Percentiles rank a stretch among this genome's conserved stretches.
phyloP scores from a whole-genome alignment of 2,329 filamentous ascomycete genomes.

The Colletotrichum sojae region DNA sequence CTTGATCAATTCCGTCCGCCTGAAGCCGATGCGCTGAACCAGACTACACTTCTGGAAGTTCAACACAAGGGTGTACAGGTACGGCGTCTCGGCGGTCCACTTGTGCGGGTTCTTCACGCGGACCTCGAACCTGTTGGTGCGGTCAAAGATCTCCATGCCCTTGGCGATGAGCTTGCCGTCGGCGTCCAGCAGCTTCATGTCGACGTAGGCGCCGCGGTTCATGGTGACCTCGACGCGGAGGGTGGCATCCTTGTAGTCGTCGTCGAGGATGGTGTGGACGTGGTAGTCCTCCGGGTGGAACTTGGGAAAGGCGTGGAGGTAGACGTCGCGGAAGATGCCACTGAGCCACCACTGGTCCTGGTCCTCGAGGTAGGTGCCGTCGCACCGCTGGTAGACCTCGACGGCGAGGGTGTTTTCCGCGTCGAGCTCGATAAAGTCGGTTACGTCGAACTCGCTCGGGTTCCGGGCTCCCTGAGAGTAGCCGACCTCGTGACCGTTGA shows the following conservation, averaged over 20 bases:
- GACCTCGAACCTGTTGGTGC: slow-evolving; percentile 59
- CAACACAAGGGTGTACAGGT: slow-evolving; percentile 68
- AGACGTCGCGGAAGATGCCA: slow-evolving; percentile 79
- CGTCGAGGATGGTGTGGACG: slow-evolving; percentile 69
- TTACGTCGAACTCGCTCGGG: slow-evolving; percentile 81
- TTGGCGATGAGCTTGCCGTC: slow-evolving; percentile 48
- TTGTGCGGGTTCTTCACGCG: slow-evolving; percentile 67
- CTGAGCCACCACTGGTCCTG: slow-evolving; percentile 80
- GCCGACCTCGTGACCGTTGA: slow-evolving; percentile 77
- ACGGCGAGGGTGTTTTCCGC: slow-evolving; percentile 72
- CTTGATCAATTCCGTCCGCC: slow-evolving; percentile 71
- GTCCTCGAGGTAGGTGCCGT: slow-evolving; percentile 81
- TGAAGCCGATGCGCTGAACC: slow-evolving; percentile 74
- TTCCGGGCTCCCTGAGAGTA: slow-evolving; percentile 82
- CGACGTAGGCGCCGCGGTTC: slow-evolving; percentile 50
- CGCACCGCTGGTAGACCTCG: slow-evolving; percentile 79
- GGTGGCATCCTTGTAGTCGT: slow-evolving; percentile 66
- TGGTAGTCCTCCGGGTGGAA: slow-evolving; percentile 69
- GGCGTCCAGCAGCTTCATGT: slow-evolving; percentile 54
- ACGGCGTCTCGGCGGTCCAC: slow-evolving; percentile 79
- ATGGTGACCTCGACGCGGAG: slow-evolving; percentile 63
- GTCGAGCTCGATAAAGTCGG: slow-evolving; percentile 59
- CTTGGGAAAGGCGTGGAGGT: slow-evolving; percentile 73
- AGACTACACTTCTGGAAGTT: slow-evolving; percentile 56
- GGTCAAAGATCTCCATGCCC: slow-evolving; percentile 44